Evolutionary conservation across 176 grass and related monocot species (phyloP).

Genomic region (Musa troglodytarum): DNA sequence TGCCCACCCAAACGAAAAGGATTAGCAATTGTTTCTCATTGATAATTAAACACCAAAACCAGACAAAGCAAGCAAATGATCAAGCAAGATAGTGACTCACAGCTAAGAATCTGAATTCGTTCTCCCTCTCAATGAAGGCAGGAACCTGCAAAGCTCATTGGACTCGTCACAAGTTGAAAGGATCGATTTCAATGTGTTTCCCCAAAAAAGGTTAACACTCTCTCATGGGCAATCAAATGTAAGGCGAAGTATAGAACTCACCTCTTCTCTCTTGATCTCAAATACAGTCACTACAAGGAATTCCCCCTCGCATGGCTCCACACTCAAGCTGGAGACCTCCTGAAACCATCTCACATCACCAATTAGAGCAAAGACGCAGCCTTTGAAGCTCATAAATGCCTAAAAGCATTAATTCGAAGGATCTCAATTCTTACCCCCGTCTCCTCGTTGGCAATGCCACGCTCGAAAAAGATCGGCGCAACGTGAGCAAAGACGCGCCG

Average conservation of each 20-base stretch:
- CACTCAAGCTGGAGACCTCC: conserved; percentile 86
- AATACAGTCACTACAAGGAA: conserved; percentile 73
- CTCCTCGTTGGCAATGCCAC: conserved; percentile 60
- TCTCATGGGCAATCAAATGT: background rate
- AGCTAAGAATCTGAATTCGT: conserved; percentile 82
- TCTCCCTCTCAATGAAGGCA: conserved; percentile 84
- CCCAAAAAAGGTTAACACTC: background rate
- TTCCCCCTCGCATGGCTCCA: conserved; percentile 55
- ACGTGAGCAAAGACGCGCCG: conserved; percentile 79
- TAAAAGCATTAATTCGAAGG: conserved; percentile 9
- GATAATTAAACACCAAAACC: background rate
- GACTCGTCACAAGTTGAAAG: background rate
- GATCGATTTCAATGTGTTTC: background rate
- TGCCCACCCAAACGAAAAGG: conserved; percentile 3
- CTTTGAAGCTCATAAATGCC: background rate
- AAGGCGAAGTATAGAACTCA: background rate
- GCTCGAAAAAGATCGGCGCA: conserved; percentile 86
- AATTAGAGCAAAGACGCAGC: conserved; percentile 15
- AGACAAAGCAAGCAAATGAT: conserved; percentile 13
- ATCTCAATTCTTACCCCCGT: conserved; percentile 24
- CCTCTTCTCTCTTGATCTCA: conserved; percentile 75
- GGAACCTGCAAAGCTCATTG: conserved; percentile 42
- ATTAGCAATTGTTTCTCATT: background rate
- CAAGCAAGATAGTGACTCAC: conserved; percentile 27
- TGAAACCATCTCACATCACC: conserved; percentile 26